Evolutionary conservation across 2,329 filamentous ascomycete species (phyloP).

Genomic region (Cryphonectria carpinicola): DNA sequence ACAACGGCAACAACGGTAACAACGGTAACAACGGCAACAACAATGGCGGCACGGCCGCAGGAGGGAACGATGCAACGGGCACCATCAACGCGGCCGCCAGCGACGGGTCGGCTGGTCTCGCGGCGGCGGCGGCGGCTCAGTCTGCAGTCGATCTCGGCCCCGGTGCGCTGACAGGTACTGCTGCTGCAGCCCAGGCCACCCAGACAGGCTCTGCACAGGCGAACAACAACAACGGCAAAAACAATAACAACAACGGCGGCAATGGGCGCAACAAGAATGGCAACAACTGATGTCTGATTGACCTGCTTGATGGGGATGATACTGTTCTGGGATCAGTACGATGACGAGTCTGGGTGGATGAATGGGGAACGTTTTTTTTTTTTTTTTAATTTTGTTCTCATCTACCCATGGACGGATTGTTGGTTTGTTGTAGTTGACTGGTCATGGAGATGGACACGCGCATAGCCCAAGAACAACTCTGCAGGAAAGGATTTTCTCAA

Average conservation of each 20-base stretch:
- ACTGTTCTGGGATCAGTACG: not conserved
- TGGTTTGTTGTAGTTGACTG: not conserved
- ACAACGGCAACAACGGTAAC: constrained; percentile 32
- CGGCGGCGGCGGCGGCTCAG: constrained; percentile 25
- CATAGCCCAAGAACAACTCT: not conserved
- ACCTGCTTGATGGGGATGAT: not conserved
- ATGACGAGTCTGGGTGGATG: not conserved
- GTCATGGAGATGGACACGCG: not conserved
- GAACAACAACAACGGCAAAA: constrained; percentile 11
- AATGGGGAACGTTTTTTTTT: too few species aligned
- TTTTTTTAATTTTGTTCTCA: not conserved
- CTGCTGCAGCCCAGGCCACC: constrained; percentile 33
- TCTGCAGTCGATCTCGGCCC: constrained; percentile 36
- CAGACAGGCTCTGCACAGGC: constrained; percentile 34
- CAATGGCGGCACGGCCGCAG: constrained; percentile 41
- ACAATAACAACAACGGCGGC: not conserved
- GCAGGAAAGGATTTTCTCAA: not conserved
- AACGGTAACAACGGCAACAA: not conserved
- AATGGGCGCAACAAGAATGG: not conserved
- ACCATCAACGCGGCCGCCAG: constrained; percentile 23
- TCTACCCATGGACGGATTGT: not conserved
- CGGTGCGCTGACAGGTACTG: constrained; percentile 31
- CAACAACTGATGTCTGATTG: not conserved
- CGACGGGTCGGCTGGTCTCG: constrained; percentile 18
- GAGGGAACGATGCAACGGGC: constrained; percentile 42